Evolutionary conservation across 2,329 filamentous ascomycete genomes (phyloP), one percentile per base, ranked within the genome.

Genomic region (Westerdykella aurantiaca): DNA sequence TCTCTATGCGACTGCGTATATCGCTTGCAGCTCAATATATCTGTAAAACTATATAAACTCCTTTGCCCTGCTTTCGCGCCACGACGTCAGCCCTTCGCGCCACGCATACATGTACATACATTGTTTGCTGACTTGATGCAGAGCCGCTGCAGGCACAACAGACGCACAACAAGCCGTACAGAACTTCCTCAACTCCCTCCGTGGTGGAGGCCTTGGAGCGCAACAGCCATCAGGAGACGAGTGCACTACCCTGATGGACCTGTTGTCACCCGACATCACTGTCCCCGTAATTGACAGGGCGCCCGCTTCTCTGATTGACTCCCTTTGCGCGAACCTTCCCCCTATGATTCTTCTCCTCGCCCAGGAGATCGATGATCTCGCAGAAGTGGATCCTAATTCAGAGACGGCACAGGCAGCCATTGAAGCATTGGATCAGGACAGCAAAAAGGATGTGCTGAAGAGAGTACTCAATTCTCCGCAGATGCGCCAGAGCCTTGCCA

Each of bases 381-480:
- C 79, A 25, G 78, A 78, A 41, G 74, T 76, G 22, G 87, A 94
- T 50, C 82, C 86, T 1, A 80, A 80, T 35, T 72, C 81, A 0
- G 83, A 82, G 43, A 79, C 81, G 2, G 77, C 83, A n/a, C 76
- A 84, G 55, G 83, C 83, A 33, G 88, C 86, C 22, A 82, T 88
- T 51, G 78, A 84, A 47, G 83, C 85, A 6, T 76, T 96, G 57
- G 84, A 79, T 42, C 66, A 83, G 6, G 76, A 77, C 2, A 83
- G 93, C 63, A 97, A 97, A 74, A 88, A 85, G 60, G 75, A 78
- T 17, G 78, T 97, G 11, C 69, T 98, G 35, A 83, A 82, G 64
- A 85, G 83, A 61, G 89, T 97, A 6, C 71, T 97, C 12, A 81
- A 87, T 51, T 94, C 87, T 52, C 91, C 93, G 14, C 93, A 98